Evolutionary conservation across 179 eudicot genomes (phyloP), one percentile per base, ranked within the genome.

Genomic region (Gypsophila paniculata): DNA sequence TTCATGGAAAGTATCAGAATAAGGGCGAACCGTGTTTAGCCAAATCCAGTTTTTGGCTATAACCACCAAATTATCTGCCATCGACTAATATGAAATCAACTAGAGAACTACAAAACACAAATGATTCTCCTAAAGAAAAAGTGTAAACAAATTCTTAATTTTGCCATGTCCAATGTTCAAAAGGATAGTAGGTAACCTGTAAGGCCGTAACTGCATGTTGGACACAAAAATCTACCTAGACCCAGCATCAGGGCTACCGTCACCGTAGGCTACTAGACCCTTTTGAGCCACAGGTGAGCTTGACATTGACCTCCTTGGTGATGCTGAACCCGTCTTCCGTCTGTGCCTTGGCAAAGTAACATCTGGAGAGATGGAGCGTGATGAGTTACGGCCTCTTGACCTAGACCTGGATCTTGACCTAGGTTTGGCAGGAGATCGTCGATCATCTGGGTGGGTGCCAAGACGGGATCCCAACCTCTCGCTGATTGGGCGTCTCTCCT

Each of bases 221-320:
- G 26, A 6, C 53, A 15, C 6, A 11, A 48, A 19, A 49, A 71
- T 65, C 83, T 85, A 86, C 72, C 72, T 80, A 4, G 84, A 73
- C 22, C 81, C 88, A 72, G 75, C 83, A 52, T 81, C 85, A 8
- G 96, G 92, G 78, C 92, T 94, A 53, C 73, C 62, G 76, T 91
- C 99, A 38, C 86, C 99, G 64, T 94, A 94, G 34, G 96, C 84
- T 17, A 94, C 99, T 78, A 94, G 81, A 65, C 97, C 96, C 75
- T 84, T 85, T 68, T 78, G 86, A 58, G 78, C 85, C 18, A 74
- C 80, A 34, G 92, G 96, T 60, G 97, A 88, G 85, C 87, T 89
- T n/a, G 98, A 91, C 36, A 75, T 57, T 13, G 96, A 86, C 73
- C 69, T 79, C 65, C 68, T 74, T 3, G 88, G 84, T 17, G 88